A percentile compares a stretch with the other conserved stretches of the same genome.
Evolutionary conservation across 2,329 filamentous ascomycete species (phyloP).

Genomic region (Xylariaceae sp.): DNA sequence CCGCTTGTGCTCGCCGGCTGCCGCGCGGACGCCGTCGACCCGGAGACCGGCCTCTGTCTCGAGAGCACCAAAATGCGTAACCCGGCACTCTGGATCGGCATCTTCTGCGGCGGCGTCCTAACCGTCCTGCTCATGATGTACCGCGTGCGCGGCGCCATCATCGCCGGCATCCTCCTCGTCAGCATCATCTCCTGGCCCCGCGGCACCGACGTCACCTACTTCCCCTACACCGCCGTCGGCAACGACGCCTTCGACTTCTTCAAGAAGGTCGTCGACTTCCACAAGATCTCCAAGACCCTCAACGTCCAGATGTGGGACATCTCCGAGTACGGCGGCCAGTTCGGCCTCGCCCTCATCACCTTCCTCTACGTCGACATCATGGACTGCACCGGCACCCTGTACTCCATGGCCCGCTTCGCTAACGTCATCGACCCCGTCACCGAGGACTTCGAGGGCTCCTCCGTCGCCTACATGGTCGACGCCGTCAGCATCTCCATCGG

Average conservation of each 20-base stretch:
- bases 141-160: conserved; percentile 81
- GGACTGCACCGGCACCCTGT: conserved; percentile 80
- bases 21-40: conserved; percentile 34
- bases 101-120: conserved; percentile 77
- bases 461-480: conserved; percentile 79
- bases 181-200: conserved; percentile 88
- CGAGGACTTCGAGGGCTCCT: conserved; percentile 82
- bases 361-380: conserved; percentile 90
- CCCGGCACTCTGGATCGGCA: conserved; percentile 81
- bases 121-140: conserved; percentile 81
- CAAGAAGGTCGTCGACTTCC: conserved; percentile 81
- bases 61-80: conserved; percentile 70
- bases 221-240: conserved; percentile 68
- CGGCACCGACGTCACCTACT: conserved; percentile 70
- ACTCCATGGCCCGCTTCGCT: conserved; percentile 84
- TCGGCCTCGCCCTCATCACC: conserved; percentile 78
- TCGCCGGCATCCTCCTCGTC: conserved; percentile 76
- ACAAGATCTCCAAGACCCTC: conserved; percentile 66
- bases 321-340: conserved; percentile 64
- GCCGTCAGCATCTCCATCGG: conserved; percentile 76
- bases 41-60: conserved; percentile 55
- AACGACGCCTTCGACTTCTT: conserved; percentile 78
- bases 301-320: conserved; percentile 73
- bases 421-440: conserved; percentile 76
- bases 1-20: conserved; percentile 76